Evolutionary conservation across 2,329 filamentous ascomycete species (phyloP).

Genomic region (Pseudogymnoascus verrucosus): DNA sequence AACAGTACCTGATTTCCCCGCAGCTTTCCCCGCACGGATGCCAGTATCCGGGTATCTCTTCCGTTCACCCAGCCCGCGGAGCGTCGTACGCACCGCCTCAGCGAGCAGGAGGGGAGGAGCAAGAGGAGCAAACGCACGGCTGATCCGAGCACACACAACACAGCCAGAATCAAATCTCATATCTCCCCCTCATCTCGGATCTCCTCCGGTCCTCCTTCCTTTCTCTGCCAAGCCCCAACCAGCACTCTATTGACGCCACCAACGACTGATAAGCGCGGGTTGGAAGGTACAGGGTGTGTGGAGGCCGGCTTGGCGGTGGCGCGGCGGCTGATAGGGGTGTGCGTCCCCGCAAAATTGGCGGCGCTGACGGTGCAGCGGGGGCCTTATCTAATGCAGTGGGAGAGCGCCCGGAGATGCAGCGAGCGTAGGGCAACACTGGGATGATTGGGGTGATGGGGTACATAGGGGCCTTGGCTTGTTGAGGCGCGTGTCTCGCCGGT

Average conservation of each 20-base stretch:
- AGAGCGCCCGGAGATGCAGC: neutral
- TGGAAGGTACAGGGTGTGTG: neutral
- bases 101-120: neutral
- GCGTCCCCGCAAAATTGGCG: neutral
- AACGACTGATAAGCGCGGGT: neutral
- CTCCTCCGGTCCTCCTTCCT: neutral
- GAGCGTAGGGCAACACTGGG: neutral
- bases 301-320: neutral
- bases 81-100: neutral
- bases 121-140: neutral
- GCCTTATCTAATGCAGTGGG: neutral
- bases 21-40: neutral
- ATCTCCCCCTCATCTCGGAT: neutral
- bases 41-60: neutral
- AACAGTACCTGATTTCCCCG: neutral
- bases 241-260: neutral
- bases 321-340: neutral
- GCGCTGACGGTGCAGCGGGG: neutral
- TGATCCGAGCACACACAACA: neutral
- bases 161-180: neutral
- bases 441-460: neutral
- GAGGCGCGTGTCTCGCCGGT: neutral
- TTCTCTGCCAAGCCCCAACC: neutral
- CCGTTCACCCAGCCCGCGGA: neutral
- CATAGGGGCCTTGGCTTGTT: neutral